phyloP scores from a whole-genome alignment of 306 rosid genomes.

The Lagenaria siceraria region DNA sequence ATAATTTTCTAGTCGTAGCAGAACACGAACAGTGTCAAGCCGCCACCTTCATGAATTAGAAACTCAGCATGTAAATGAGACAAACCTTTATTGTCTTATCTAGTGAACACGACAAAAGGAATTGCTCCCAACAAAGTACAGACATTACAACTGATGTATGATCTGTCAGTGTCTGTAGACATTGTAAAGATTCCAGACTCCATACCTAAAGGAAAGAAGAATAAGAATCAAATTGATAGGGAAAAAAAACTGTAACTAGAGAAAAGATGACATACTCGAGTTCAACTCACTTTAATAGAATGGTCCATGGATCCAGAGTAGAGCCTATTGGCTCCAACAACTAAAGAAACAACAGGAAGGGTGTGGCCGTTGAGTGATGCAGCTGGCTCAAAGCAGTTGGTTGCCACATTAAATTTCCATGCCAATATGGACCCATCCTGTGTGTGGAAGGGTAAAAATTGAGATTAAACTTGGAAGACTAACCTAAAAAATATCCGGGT shows the following conservation, averaged over 20 bases:
- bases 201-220: conserved; percentile 54
- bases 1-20: neutral
- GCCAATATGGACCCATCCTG: conserved; percentile 88
- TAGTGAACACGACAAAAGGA: conserved; percentile 74
- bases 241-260: neutral
- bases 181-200: conserved; percentile 85
- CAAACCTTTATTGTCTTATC: conserved; percentile 81
- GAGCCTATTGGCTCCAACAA: conserved; percentile 89
- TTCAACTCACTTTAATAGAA: conserved; percentile 56
- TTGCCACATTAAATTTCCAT: conserved; percentile 75
- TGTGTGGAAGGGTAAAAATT: conserved; percentile 7
- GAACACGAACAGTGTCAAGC: neutral
- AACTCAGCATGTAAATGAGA: conserved; percentile 6
- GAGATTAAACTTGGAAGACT: neutral
- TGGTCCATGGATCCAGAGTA: conserved; percentile 97
- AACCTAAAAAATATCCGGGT: neutral
- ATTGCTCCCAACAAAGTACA: conserved; percentile 96
- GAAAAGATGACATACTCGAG: neutral
- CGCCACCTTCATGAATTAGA: neutral
- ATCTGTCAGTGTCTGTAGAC: conserved; percentile 75
- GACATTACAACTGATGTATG: conserved; percentile 95
- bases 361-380: conserved; percentile 73
- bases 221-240: neutral
- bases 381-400: conserved; percentile 74
- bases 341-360: conserved; percentile 75